A percentile compares a stretch with the other conserved stretches of the same genome.
Conservation (phyloP, 345 rosid genomes). For the Aethionema arabicum region DNA sequence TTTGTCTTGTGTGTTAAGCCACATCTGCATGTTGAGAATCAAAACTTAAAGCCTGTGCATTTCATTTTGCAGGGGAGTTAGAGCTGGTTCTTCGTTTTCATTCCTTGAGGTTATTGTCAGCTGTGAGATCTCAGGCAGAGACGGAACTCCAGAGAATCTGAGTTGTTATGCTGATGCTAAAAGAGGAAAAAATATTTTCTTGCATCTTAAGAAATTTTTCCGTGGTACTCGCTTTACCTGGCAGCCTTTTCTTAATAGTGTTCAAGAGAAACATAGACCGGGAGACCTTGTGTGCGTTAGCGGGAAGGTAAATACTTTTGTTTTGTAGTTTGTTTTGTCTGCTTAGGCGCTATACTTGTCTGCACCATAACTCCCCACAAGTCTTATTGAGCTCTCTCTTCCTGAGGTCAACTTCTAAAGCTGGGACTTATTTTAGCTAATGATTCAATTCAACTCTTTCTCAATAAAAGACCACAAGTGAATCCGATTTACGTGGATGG, state of each 20-base stretch:
- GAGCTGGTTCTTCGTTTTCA: constrained; percentile 64
- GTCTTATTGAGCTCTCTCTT: constrained; percentile 5
- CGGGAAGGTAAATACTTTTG: constrained; percentile 63
- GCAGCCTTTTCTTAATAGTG: constrained; percentile 64
- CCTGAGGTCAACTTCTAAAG: constrained; percentile 11
- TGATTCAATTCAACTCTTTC: neutral
- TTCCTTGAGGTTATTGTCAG: constrained; percentile 84
- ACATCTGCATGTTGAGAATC: constrained; percentile 5
- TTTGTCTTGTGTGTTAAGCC: constrained; percentile 7
- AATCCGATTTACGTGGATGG: constrained; percentile 2
- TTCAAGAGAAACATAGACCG: constrained; percentile 55
- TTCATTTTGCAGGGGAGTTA: constrained; percentile 63
- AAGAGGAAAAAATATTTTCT: constrained; percentile 51
- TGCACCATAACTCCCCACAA: constrained; percentile 4
- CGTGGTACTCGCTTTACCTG: constrained; percentile 76
- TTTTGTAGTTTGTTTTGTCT: constrained; percentile 3
- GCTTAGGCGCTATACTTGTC: constrained; percentile 15
- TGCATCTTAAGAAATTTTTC: constrained; percentile 87
- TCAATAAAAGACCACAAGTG: neutral
- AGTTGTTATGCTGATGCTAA: constrained; percentile 27
- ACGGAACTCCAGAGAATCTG: constrained; percentile 36
- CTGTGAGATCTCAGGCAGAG: constrained; percentile 54
- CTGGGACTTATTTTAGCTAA: constrained; percentile 7
- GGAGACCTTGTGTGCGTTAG: constrained; percentile 86
- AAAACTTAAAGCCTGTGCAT: constrained; percentile 9